These are phyloP conservation scores for Diaporthe velutina DNA, from an alignment of 2,329 filamentous ascomycete species.

Conservation along the genomic window DNA sequence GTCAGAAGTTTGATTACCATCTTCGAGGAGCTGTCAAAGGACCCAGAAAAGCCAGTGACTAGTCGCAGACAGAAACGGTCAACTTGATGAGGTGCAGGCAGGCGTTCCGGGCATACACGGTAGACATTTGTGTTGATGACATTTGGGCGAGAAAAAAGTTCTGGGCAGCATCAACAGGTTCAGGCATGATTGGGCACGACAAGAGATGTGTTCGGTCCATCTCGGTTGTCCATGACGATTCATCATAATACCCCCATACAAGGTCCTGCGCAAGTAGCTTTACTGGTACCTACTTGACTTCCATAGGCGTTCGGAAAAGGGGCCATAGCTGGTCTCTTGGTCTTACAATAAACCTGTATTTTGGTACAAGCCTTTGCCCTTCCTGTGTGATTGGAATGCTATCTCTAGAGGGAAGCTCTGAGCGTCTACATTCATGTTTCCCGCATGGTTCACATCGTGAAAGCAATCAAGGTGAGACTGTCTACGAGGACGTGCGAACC, in stretches of 20 bases:
- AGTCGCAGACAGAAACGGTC: conserved; percentile 27
- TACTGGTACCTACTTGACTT: conserved; percentile 26
- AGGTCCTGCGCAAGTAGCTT: conserved; percentile 33
- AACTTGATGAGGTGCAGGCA: conserved; percentile 16
- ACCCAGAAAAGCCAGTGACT: conserved; percentile 16
- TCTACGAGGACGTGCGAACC: not conserved
- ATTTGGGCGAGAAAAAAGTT: conserved; percentile 39
- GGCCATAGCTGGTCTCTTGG: conserved; percentile 29
- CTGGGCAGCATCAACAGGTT: conserved; percentile 38
- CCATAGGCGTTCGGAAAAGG: conserved; percentile 10
- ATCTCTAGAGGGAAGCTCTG: not conserved
- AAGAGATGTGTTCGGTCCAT: conserved; percentile 24
- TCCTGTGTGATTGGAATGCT: not conserved
- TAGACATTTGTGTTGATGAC: conserved; percentile 34
- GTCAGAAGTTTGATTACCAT: conserved; percentile 79
- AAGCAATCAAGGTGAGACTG: not conserved
- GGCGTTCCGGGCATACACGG: conserved; percentile 29
- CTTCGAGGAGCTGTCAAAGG: conserved; percentile 72
- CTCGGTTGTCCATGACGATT: conserved; percentile 35
- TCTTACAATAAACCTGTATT: conserved; percentile 21
- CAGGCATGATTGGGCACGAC: conserved; percentile 34
- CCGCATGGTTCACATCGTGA: no score
- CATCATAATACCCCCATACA: conserved; percentile 39
- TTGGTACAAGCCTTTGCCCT: not conserved
- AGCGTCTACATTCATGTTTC: not conserved